A percentile compares a stretch with the other conserved stretches of the same genome.
These are phyloP conservation scores for Phaseolus coccineus DNA, from an alignment of 331 rosid species.

Conservation along the genomic window DNA sequence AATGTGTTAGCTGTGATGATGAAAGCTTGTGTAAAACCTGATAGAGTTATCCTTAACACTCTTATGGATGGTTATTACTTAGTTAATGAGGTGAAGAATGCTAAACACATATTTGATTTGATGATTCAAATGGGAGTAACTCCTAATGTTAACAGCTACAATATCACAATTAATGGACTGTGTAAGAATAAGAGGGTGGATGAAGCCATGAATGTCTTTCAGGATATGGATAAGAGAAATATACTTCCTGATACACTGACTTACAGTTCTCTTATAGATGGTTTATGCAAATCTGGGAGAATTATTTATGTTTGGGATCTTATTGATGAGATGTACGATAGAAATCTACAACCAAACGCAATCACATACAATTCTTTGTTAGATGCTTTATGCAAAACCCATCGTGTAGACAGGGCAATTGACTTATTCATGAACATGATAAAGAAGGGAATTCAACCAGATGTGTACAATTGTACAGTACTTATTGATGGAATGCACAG, in stretches of 20 bases:
- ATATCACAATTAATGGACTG: neutral
- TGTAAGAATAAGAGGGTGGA: neutral
- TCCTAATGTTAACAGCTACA: too few species aligned
- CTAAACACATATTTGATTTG: fast-evolving
- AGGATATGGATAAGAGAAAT: neutral
- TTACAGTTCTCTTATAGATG: neutral
- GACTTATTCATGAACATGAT: too few species aligned
- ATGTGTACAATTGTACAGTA: too few species aligned
- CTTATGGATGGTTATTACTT: neutral
- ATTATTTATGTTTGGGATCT: too few species aligned
- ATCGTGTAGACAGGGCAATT: too few species aligned
- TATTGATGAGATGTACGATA: neutral
- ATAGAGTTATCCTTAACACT: neutral
- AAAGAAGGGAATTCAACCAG: too few species aligned
- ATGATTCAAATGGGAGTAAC: too few species aligned
- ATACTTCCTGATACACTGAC: neutral
- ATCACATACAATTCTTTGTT: neutral
- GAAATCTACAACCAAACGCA: neutral
- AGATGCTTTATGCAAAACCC: too few species aligned
- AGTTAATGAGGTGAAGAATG: neutral
- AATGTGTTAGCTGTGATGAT: neutral
- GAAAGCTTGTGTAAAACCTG: neutral
- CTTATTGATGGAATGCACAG: too few species aligned
- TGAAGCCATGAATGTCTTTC: neutral
- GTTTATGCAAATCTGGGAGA: neutral